Evolutionary conservation across 2,329 filamentous ascomycete species (phyloP), one percentile per base, ranked within the genome.

Genomic region (Pseudopyricularia cyperi): DNA sequence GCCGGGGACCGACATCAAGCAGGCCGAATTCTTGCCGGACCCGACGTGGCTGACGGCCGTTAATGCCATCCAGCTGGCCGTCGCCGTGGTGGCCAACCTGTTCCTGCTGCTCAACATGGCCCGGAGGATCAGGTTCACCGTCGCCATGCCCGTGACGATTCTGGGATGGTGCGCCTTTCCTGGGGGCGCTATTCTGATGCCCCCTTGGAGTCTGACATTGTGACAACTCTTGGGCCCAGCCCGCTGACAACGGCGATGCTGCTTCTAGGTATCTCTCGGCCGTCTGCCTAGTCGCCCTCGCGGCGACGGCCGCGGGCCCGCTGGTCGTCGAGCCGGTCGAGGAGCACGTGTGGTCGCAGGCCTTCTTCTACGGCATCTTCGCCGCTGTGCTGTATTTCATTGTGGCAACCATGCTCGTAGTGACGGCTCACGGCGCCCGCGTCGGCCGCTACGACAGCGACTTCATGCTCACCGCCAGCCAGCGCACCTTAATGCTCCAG

Each of bases 51-150:
- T 86, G 48, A 80, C 83, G 44, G 77, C 73, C 51, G 69, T 94
- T 58, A 96, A 96, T 61, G 86, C 84, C 3, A 72, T 83, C 2
- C 90, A 91, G 55, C 74, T 96, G 4, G 79, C 70, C 17, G 78
- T 88, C 54, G 90, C 89, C 15, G 70, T 95, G 32, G 65, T 83
- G 1, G 87, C 89, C 7, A 96, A 96, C 59, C 56, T 87, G 1
- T 89, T 89, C 55, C 74, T 96, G 1, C 74, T 96, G 1, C 77
- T 93, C 58, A 95, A 95, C 67, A 95, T 96, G 75, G 87, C 89
- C 0, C 78, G 80, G 53, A 75, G 82, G 6, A 76, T 95, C 7
- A 79, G 87, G 50, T 95, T 95, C 63, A 82, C 83, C 17, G 73
- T 95, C 37, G 88, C 89, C 1, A 77, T 95, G 54, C 89, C 90